phyloP scores from a whole-genome alignment of 305 asterid genomes.

The Stenogyne calaminthoides region DNA sequence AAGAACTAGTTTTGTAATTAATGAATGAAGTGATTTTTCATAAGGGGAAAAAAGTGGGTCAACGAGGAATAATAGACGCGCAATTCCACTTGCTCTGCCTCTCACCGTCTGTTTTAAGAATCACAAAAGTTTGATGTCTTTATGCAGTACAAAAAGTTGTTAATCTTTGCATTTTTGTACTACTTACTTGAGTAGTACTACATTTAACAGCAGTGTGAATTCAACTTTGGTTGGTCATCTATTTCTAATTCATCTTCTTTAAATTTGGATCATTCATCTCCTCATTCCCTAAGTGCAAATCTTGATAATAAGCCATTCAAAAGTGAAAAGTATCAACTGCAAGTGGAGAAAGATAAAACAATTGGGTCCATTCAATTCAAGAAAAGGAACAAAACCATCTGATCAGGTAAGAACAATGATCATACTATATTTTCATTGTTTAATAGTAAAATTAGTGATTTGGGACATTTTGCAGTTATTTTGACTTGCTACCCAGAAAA shows the following conservation, averaged over 20 bases:
- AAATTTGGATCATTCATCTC: constrained; percentile 5
- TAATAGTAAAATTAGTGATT: not conserved
- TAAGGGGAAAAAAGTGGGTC: constrained; percentile 6
- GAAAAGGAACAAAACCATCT: constrained; percentile 1
- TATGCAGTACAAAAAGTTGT: constrained; percentile 1
- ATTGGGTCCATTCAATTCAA: not conserved
- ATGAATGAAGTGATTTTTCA: not conserved
- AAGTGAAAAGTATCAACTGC: not conserved
- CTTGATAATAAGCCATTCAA: not conserved
- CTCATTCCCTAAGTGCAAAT: not conserved
- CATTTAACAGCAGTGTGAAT: not conserved
- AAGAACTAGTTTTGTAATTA: not conserved
- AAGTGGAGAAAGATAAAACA: not conserved
- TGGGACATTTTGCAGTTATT: not conserved
- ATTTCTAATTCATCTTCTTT: constrained; percentile 13
- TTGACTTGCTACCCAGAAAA: not conserved
- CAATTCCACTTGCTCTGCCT: constrained; percentile 17
- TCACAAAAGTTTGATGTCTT: constrained; percentile 12
- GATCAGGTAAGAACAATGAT: constrained; percentile 13
- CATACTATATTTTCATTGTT: not conserved
- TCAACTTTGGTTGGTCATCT: constrained; percentile 1
- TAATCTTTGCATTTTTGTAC: not conserved
- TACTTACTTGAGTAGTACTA: constrained; percentile 32
- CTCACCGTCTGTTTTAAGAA: constrained; percentile 11
- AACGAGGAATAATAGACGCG: constrained; percentile 12